Conservation (phyloP, 2,329 filamentous ascomycete species). For the Sporothrix luriei region DNA sequence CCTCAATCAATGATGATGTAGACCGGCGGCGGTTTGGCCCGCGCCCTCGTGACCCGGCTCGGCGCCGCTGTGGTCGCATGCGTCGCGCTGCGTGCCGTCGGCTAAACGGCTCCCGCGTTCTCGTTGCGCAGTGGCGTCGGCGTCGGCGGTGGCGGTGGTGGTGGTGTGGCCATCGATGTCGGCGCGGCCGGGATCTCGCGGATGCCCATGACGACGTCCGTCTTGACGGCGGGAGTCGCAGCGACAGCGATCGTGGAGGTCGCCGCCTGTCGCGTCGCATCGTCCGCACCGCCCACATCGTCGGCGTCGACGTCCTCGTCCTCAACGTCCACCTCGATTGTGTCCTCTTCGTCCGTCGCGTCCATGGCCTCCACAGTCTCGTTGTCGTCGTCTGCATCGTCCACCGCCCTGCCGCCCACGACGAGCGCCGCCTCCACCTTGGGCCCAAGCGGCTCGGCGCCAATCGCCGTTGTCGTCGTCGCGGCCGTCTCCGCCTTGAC, state of each 20-base stretch:
- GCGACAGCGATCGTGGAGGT: slow-evolving; percentile 10
- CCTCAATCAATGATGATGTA: background rate
- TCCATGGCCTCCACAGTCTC: too few relatives aligned
- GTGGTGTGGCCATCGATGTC: background rate
- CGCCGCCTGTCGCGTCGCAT: background rate
- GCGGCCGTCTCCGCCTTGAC: slow-evolving; percentile 4
- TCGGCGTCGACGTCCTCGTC: background rate
- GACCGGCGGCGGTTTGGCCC: background rate
- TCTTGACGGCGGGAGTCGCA: background rate
- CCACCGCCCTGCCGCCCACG: background rate
- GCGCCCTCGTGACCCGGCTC: background rate
- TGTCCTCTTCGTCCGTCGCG: background rate
- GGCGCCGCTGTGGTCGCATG: background rate
- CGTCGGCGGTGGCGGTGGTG: background rate
- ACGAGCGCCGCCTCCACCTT: slow-evolving; percentile 4
- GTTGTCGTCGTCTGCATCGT: background rate
- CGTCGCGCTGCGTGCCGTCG: background rate
- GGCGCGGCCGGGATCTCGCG: background rate
- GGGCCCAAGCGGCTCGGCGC: background rate
- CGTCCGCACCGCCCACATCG: background rate
- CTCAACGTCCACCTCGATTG: background rate
- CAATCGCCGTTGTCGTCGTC: background rate
- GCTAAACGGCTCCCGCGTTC: background rate
- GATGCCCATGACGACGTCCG: background rate
- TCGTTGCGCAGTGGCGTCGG: background rate